Base-by-base conservation (phyloP, 2,329 filamentous ascomycete species). In the Albophoma yamanashiensis region DNA sequence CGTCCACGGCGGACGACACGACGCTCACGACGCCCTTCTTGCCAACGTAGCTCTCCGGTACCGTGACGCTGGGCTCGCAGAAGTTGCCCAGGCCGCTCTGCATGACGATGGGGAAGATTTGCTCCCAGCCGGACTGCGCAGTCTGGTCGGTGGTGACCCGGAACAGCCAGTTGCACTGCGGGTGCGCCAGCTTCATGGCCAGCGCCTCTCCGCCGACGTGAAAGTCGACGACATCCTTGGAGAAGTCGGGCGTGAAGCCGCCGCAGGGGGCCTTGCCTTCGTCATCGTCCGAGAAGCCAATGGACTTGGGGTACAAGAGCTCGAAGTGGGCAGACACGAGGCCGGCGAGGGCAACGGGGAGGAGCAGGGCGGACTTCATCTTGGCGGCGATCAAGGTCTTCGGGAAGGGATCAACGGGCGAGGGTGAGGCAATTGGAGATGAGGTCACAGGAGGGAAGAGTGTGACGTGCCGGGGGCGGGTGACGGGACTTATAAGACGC, bases 131-230 rank as follows among this genome's bases (percentile, higher is more conserved):
- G 25, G 73, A 71, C 53, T 68, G 66, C 52, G 75, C 79, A 14
- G 74, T 74, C 56, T 73, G 65, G 65, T 83, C 82, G 25, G 79
- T 73, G 15, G 82, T 86, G 63, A 78, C 80, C 62, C 84, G 82
- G 74, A 83, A 81, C 20, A 86, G 75, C 79, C 78, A 86, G 59
- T 75, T 81, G 64, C 75, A 73, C 67, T 82, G 75, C 4, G 80
- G 74, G 66, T 87, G 84, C 3, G 75, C 77, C 9, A 78, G 74
- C 9, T 70, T 71, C 57, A 80, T 67, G 61, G 76, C 75, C 40
- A 86, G 73, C 60, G 79, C 72, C 64, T 85, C 79, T 64, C 83
- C 82, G 64, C 73, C 81, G 61, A 85, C 79, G 67, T 84, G 78
- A 70, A 85, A 85, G 64, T 83, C 78, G 58, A 76, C 75, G 68